Evolutionary conservation across 176 grass and related monocot genomes (phyloP).

Genomic region (Lolium perenne): DNA sequence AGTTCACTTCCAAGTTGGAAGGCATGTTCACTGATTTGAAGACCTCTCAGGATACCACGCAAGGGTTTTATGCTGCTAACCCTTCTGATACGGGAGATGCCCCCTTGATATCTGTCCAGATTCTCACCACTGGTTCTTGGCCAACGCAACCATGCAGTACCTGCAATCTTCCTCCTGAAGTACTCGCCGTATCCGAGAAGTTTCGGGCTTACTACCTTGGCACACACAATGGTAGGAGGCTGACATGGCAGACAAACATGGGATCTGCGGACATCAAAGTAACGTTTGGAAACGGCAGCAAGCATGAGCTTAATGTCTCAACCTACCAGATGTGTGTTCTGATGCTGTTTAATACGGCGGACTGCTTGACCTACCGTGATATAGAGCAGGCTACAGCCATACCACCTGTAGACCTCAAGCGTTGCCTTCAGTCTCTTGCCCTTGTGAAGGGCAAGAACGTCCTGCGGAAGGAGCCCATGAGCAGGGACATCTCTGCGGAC

Average conservation of each 20-base stretch:
- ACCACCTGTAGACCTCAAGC: conserved; percentile 49
- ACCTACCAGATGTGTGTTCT: conserved; percentile 39
- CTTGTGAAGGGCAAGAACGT: conserved; percentile 77
- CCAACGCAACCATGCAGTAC: conserved; percentile 32
- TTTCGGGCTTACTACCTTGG: conserved; percentile 29
- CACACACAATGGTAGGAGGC: conserved; percentile 27
- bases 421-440: conserved; percentile 71
- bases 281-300: conserved; percentile 25
- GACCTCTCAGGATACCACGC: conserved; percentile 26
- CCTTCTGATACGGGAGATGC: not conserved
- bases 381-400: conserved; percentile 31
- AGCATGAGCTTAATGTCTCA: conserved; percentile 28
- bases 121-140: conserved; percentile 34
- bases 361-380: conserved; percentile 1
- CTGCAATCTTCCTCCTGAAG: conserved; percentile 32
- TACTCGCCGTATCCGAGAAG: not conserved
- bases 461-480: conserved; percentile 75
- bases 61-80: not conserved
- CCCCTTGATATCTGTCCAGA: conserved; percentile 32
- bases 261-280: conserved; percentile 17
- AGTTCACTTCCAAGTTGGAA: conserved; percentile 30
- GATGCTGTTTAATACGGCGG: conserved; percentile 27
- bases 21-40: conserved; percentile 42
- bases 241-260: conserved; percentile 36
- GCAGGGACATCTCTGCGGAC: conserved; percentile 63